Base-by-base conservation (phyloP, 495 filamentous ascomycete genomes). In the Penicillium waksmanii region DNA sequence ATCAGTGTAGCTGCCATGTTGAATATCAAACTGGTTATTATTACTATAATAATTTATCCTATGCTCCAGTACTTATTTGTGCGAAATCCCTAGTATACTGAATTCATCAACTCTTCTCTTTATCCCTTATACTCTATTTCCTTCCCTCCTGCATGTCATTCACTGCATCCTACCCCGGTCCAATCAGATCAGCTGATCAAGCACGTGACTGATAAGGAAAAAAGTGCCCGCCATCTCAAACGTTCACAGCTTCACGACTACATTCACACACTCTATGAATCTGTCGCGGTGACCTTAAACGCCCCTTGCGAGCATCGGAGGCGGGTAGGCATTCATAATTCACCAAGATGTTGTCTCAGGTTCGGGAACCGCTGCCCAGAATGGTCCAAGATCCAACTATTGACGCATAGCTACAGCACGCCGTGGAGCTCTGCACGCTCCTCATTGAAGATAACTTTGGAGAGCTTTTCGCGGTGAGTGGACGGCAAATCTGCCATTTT, bases 391-490 rank as follows among this genome's bases (percentile, higher is more conserved):
- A 57, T 65, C 58, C 58, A 34, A 49, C 44, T 8, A 58, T 61
- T 62, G 42, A 62, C 62, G 34, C 58, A 33, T 49, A 38, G 80
- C 73, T 81, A 31, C 49, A 85, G 79, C 79, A 89, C 65, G 79
- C 83, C 44, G 82, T 84, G 67, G 90, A 98, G 83, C 88, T 98
- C 52, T 96, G 91, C 76, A 80, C 85, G 74, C 86, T 97, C 66
- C 83, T 97, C n/a, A 86, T 97, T 47, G 84, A 91, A 58, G 91
- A 97, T 66, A 82, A 89, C 19, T 91, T 93, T 73, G 95, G 95
- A 63, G 90, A 96, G 67, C 82, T 98, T 27, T 89, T 91, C 51
- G 90, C 91, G 69, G 94, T 98, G 88, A 66, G 91, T 81, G 17
- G 55, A 40, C 36, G 12, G 36, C 10, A 40, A 40, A 31, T 8